Evolutionary conservation across 345 rosid genomes (phyloP).

Genomic region (Aethionema arabicum): DNA sequence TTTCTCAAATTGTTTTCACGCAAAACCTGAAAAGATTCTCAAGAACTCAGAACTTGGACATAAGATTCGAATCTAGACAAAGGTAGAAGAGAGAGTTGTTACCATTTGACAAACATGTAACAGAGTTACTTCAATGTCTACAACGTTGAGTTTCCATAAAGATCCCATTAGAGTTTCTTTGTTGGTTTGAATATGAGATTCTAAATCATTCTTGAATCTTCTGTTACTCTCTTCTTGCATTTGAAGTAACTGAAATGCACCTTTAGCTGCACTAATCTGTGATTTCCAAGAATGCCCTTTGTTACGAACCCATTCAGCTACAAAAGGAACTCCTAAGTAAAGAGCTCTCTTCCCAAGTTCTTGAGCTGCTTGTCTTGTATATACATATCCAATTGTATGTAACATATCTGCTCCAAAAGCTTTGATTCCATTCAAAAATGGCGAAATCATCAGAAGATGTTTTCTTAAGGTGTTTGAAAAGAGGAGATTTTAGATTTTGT

Average conservation of each 20-base stretch:
- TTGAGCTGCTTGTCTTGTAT: constrained; percentile 88
- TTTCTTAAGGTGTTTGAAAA: too few species aligned
- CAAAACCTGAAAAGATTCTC: constrained; percentile 50
- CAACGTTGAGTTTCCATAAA: constrained; percentile 85
- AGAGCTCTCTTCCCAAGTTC: constrained; percentile 90
- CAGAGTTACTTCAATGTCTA: constrained; percentile 83
- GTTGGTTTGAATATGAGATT: constrained; percentile 64
- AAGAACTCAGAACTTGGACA: constrained; percentile 5
- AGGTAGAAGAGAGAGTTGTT: constrained; percentile 34
- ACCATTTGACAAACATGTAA: constrained; percentile 86
- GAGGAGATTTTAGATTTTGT: too few species aligned
- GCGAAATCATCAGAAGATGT: too few species aligned
- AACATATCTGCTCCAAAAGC: constrained; percentile 94
- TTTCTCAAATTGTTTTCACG: constrained; percentile 59
- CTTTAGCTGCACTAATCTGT: constrained; percentile 98
- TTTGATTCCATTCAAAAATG: constrained; percentile 27
- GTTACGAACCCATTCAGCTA: constrained; percentile 98
- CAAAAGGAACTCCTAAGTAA: constrained; percentile 85
- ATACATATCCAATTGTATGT: constrained; percentile 83
- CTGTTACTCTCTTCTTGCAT: constrained; percentile 77
- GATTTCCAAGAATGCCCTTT: constrained; percentile 93
- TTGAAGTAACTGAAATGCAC: constrained; percentile 87
- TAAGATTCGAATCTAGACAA: not conserved
- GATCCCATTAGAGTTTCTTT: constrained; percentile 81
- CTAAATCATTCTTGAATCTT: constrained; percentile 65